These are phyloP conservation scores for Pulveroboletus sp. DNA, from an alignment of 768 basidiomycete species.

Conservation along the genomic window DNA sequence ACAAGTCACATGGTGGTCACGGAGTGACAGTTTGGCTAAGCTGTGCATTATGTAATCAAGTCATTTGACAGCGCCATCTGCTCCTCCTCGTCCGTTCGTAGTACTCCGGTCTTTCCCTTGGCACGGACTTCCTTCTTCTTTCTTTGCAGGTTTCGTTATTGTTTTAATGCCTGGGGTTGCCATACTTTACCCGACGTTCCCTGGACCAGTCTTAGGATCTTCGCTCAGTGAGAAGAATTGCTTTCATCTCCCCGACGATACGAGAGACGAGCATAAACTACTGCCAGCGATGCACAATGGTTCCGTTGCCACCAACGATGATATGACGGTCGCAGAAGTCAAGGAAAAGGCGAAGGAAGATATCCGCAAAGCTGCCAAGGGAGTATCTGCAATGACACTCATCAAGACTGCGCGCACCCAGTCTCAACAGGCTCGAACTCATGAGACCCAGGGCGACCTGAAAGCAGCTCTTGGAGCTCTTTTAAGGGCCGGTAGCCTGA, in stretches of 20 bases:
- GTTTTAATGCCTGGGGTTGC: constrained; percentile 40
- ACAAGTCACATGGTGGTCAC: constrained; percentile 7
- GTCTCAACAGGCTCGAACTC: constrained; percentile 45
- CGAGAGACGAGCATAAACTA: constrained; percentile 12
- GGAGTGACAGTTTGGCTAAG: constrained; percentile 1
- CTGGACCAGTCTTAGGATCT: constrained; percentile 30
- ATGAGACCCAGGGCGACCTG: constrained; percentile 56
- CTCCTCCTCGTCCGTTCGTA: constrained; percentile 13
- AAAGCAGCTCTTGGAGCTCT: constrained; percentile 55
- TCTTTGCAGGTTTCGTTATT: neutral
- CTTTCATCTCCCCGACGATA: constrained; percentile 11
- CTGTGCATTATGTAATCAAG: constrained; percentile 28
- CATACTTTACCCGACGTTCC: constrained; percentile 36
- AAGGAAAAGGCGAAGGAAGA: constrained; percentile 43
- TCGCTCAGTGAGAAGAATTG: constrained; percentile 21
- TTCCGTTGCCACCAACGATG: constrained; percentile 18
- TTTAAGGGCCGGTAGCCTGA: constrained; percentile 56
- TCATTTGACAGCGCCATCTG: neutral
- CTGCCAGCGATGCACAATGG: constrained; percentile 40
- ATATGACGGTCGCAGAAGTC: constrained; percentile 41
- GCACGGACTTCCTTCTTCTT: neutral
- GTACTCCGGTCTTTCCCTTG: constrained; percentile 12
- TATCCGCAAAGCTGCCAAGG: constrained; percentile 49
- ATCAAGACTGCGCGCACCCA: constrained; percentile 61
- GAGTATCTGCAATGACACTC: constrained; percentile 55